Percentiles rank a stretch among this genome's conserved stretches.
Evolutionary conservation across 352 stramenopile genomes (phyloP).

Genomic region (Phytophthora tentaculata): DNA sequence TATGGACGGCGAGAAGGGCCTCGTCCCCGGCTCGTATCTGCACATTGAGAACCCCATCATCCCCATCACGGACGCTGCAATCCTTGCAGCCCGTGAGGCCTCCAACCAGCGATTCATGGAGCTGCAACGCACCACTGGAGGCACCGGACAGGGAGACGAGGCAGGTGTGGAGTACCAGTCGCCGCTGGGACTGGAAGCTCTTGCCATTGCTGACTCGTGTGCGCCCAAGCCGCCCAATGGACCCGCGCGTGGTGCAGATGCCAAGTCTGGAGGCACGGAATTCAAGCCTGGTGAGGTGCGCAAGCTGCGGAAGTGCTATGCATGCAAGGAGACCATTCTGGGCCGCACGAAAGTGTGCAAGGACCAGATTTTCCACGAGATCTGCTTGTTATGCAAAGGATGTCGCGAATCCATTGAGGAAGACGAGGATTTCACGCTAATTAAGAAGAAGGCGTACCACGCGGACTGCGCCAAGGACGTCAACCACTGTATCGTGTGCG

Average conservation of each 20-base stretch:
- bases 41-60: conserved; percentile 71
- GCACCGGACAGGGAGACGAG: conserved; percentile 27
- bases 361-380: conserved; percentile 87
- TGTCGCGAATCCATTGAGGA: conserved; percentile 83
- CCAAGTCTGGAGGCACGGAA: conserved; percentile 57
- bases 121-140: conserved; percentile 42
- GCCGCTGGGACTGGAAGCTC: conserved; percentile 40
- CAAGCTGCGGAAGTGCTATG: conserved; percentile 76
- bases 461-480: conserved; percentile 73
- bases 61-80: conserved; percentile 58
- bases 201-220: conserved; percentile 37
- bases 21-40: conserved; percentile 82
- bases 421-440: conserved; percentile 76
- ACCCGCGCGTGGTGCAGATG: conserved; percentile 54
- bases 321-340: conserved; percentile 86
- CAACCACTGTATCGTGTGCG: conserved; percentile 70
- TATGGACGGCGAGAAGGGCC: conserved; percentile 76
- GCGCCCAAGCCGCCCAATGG: conserved; percentile 45
- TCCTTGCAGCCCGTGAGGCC: conserved; percentile 72
- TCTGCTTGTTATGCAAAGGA: conserved; percentile 77
- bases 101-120: conserved; percentile 81
- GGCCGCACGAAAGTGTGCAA: conserved; percentile 78
- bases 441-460: conserved; percentile 88
- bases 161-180: conserved; percentile 49
- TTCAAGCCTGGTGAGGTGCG: conserved; percentile 76